Evolutionary conservation across 2,329 filamentous ascomycete species (phyloP).

Genomic region (Pseudogymnoascus sp.): DNA sequence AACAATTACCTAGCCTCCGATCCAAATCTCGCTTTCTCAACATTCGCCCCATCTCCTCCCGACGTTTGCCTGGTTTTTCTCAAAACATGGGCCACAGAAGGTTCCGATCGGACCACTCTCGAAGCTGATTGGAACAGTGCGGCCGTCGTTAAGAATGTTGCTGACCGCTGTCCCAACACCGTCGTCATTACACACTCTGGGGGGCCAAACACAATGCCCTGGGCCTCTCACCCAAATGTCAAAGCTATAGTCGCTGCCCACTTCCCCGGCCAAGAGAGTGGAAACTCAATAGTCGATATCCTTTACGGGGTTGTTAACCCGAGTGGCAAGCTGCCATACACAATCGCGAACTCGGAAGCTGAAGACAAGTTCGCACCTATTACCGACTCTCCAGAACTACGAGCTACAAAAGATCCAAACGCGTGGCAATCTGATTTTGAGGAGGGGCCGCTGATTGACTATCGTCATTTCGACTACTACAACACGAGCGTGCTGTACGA

Average conservation of each 20-base stretch:
- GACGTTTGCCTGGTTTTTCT: slow-evolving; percentile 52
- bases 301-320: slow-evolving; percentile 56
- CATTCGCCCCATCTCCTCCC: slow-evolving; percentile 15
- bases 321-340: slow-evolving; percentile 40
- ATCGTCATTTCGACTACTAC: slow-evolving; percentile 60
- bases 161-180: slow-evolving; percentile 46
- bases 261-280: slow-evolving; percentile 53
- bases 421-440: slow-evolving; percentile 55
- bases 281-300: slow-evolving; percentile 53
- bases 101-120: slow-evolving; percentile 16
- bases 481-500: slow-evolving; percentile 62
- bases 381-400: slow-evolving; percentile 37
- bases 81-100: slow-evolving; percentile 57
- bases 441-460: slow-evolving; percentile 75
- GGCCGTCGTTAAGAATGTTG: slow-evolving; percentile 34
- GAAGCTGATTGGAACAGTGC: slow-evolving; percentile 17
- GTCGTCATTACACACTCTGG: slow-evolving; percentile 60
- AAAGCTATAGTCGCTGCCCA: slow-evolving; percentile 54
- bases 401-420: slow-evolving; percentile 24
- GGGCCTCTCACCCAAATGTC: slow-evolving; percentile 51
- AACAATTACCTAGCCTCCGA: slow-evolving; percentile 11
- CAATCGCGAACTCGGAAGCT: slow-evolving; percentile 42
- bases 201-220: slow-evolving; percentile 56
- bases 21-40: neutral
- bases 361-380: slow-evolving; percentile 46